Percentiles rank a stretch among this genome's conserved stretches.
phyloP scores from a whole-genome alignment of 2,329 filamentous ascomycete genomes.

The Fusarium pilosicola region DNA sequence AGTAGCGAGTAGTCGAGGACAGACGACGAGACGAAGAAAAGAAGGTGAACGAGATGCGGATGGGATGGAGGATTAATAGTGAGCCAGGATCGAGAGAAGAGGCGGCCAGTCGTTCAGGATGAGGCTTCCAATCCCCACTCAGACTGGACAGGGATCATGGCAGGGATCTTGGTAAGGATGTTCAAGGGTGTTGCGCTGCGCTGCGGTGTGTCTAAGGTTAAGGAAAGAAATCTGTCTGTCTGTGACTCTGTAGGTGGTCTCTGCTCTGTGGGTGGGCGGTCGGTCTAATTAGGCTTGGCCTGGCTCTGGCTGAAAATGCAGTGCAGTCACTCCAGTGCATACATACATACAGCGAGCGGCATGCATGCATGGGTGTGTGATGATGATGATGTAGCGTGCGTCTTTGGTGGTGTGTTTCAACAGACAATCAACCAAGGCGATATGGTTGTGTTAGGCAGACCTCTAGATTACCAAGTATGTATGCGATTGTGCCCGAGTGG shows the following conservation, averaged over 20 bases:
- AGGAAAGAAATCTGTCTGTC: not conserved
- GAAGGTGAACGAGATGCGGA: slow-evolving; percentile 34
- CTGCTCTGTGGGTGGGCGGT: slow-evolving; percentile 26
- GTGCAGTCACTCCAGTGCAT: slow-evolving; percentile 14
- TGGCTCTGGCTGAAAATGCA: slow-evolving; percentile 29
- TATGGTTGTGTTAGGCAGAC: slow-evolving; percentile 9
- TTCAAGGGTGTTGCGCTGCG: slow-evolving; percentile 35
- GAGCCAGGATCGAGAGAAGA: slow-evolving; percentile 41
- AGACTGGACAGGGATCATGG: slow-evolving; percentile 14
- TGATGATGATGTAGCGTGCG: slow-evolving; percentile 34
- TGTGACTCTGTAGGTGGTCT: slow-evolving; percentile 2
- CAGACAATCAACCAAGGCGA: not conserved
- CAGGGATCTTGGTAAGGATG: slow-evolving; percentile 31
- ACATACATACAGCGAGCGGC: not conserved
- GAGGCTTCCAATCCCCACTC: slow-evolving; percentile 44
- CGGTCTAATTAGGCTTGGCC: slow-evolving; percentile 35
- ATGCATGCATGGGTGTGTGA: slow-evolving; percentile 22
- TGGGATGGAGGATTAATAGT: slow-evolving; percentile 45
- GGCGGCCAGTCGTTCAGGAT: slow-evolving; percentile 43
- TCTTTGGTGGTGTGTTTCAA: slow-evolving; percentile 35
- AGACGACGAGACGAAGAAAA: slow-evolving; percentile 41
- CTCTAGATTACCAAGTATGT: not conserved
- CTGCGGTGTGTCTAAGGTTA: slow-evolving; percentile 33
- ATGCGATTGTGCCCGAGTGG: slow-evolving; percentile 24
- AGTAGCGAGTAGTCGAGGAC: slow-evolving; percentile 32